phyloP scores from a whole-genome alignment of 139 green algal species.

The Penium margaritaceum region DNA sequence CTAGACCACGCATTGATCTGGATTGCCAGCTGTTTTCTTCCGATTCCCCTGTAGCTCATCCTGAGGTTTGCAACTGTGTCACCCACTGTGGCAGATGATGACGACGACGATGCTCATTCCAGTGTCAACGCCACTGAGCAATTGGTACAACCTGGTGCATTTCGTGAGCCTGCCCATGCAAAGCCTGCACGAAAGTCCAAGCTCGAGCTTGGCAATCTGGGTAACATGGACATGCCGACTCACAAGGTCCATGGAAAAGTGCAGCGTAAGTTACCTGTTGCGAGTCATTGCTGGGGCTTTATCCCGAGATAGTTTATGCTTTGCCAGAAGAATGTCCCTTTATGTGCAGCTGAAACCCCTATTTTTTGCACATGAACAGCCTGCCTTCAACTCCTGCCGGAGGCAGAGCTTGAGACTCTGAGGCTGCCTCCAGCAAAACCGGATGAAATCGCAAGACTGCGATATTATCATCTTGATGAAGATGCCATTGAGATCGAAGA shows the following conservation, averaged over 20 bases:
- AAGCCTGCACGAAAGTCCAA: constrained; percentile 4
- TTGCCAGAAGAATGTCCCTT: background rate
- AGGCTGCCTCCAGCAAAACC: background rate
- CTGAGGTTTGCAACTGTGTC: no score
- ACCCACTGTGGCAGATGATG: no score
- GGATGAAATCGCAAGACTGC: constrained; percentile 2
- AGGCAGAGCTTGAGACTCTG: constrained; percentile 4
- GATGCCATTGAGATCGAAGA: constrained; percentile 16
- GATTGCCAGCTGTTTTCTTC: no score
- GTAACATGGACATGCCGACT: constrained; percentile 22
- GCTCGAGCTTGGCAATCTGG: constrained; percentile 6
- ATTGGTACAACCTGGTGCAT: background rate
- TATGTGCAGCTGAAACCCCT: no score
- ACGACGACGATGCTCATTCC: no score
- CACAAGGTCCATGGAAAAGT: constrained; percentile 12
- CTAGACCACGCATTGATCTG: no score
- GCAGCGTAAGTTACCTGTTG: constrained; percentile 3
- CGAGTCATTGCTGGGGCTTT: background rate
- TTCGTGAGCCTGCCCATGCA: background rate
- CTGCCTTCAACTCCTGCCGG: constrained; percentile 20
- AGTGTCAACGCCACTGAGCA: background rate
- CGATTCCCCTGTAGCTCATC: no score
- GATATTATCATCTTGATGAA: constrained; percentile 24
- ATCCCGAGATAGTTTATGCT: background rate
- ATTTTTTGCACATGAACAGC: background rate